phyloP scores from a whole-genome alignment of 768 basidiomycete species.

The Tylopilus sp. region DNA sequence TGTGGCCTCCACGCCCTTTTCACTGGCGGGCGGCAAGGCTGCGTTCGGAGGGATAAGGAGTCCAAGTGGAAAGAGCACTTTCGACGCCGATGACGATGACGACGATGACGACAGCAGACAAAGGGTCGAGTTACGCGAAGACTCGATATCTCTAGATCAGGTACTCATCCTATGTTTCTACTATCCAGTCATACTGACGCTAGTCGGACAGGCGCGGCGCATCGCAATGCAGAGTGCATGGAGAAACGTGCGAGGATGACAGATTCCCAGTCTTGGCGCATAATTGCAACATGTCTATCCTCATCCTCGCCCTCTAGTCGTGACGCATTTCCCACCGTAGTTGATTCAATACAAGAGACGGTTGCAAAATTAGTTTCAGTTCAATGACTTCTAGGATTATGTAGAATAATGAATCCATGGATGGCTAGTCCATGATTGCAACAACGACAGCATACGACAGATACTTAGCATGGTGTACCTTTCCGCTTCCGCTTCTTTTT shows the following conservation, averaged over 20 bases:
- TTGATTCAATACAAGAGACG: slow-evolving; percentile 10
- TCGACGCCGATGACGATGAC: slow-evolving; percentile 73
- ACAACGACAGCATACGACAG: neutral
- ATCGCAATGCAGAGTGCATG: slow-evolving; percentile 91
- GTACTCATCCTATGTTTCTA: slow-evolving; percentile 38
- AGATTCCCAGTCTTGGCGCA: slow-evolving; percentile 8
- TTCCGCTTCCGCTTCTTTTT: slow-evolving; percentile 25
- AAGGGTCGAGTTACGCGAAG: slow-evolving; percentile 73
- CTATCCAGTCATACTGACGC: neutral
- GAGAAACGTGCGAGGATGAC: slow-evolving; percentile 62
- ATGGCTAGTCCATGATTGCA: slow-evolving; percentile 6
- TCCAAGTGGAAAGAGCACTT: slow-evolving; percentile 32
- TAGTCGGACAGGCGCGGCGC: slow-evolving; percentile 57
- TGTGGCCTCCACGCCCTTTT: slow-evolving; percentile 77
- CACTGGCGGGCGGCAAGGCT: slow-evolving; percentile 73
- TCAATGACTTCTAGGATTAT: slow-evolving; percentile 18
- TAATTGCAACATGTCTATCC: slow-evolving; percentile 3
- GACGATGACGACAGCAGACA: slow-evolving; percentile 65
- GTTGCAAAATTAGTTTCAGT: slow-evolving; percentile 10
- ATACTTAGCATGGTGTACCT: slow-evolving; percentile 13
- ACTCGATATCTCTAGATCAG: slow-evolving; percentile 91
- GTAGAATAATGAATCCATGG: slow-evolving; percentile 23
- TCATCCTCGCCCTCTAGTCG: neutral
- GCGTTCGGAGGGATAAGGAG: slow-evolving; percentile 79
- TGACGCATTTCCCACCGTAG: slow-evolving; percentile 7